Evolutionary conservation across 148 eudicot genomes (phyloP).

Genomic region (Bassia scoparia): DNA sequence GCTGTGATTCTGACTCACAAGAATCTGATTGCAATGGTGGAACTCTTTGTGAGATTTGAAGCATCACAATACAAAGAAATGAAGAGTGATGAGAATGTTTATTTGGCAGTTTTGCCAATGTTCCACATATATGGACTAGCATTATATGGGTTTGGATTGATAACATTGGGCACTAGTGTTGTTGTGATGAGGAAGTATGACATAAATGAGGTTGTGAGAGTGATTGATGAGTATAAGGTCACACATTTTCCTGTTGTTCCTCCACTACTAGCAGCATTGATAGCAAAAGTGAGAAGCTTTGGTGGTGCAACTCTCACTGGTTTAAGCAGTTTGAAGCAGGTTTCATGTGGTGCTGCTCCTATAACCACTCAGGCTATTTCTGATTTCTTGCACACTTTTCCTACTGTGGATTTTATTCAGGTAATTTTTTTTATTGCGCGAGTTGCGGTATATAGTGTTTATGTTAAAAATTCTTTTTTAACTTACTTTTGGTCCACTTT

Average conservation of each 20-base stretch:
- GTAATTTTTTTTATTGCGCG: constrained; percentile 31
- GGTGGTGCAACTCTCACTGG: constrained; percentile 8
- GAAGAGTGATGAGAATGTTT: constrained; percentile 40
- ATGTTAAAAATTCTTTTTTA: no score
- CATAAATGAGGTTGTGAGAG: constrained; percentile 49
- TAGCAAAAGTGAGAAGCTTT: constrained; percentile 36
- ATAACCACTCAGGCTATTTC: constrained; percentile 42
- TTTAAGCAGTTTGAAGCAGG: constrained; percentile 72
- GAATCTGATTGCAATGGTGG: constrained; percentile 68
- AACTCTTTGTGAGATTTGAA: constrained; percentile 72
- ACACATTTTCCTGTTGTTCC: constrained; percentile 83
- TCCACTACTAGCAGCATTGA: constrained; percentile 57
- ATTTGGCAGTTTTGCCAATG: constrained; percentile 79
- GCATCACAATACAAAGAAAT: constrained; percentile 54
- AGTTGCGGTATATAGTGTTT: no score
- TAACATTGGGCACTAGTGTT: constrained; percentile 55
- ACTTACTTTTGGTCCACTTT: no score
- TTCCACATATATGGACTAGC: constrained; percentile 86
- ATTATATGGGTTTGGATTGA: constrained; percentile 61
- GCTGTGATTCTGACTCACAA: constrained; percentile 70
- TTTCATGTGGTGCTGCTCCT: constrained; percentile 91
- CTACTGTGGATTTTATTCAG: constrained; percentile 91
- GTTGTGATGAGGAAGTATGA: constrained; percentile 70
- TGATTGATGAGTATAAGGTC: constrained; percentile 47
- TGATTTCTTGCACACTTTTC: constrained; percentile 53